These are phyloP conservation scores for Phaeosphaeriaceae sp. DNA, from an alignment of 2,329 filamentous ascomycete species.

Conservation along the genomic window DNA sequence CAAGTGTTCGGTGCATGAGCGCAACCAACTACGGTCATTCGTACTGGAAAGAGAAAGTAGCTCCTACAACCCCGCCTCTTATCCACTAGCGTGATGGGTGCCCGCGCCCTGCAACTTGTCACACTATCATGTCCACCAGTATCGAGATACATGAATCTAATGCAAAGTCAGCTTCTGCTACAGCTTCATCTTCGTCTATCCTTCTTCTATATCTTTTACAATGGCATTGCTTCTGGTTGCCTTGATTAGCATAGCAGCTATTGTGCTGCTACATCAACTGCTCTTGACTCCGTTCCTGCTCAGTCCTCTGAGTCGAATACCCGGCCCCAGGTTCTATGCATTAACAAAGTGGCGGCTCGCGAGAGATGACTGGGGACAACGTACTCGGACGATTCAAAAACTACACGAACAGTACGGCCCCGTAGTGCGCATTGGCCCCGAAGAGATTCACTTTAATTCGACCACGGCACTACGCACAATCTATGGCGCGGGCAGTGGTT, in stretches of 20 bases:
- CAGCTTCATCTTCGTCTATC: not conserved
- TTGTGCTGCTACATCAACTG: slow-evolving; percentile 5
- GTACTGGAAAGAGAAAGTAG: slow-evolving; percentile 8
- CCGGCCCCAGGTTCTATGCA: slow-evolving; percentile 52
- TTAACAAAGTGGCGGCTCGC: slow-evolving; percentile 57
- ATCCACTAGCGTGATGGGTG: slow-evolving; percentile 3
- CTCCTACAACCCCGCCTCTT: slow-evolving; percentile 10
- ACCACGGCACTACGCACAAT: slow-evolving; percentile 60
- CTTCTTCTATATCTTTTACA: not conserved
- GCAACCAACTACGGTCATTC: not conserved
- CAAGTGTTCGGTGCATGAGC: not conserved
- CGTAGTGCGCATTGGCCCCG: slow-evolving; percentile 20
- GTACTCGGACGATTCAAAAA: slow-evolving; percentile 52
- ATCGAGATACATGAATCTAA: not conserved
- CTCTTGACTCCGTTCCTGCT: slow-evolving; percentile 5
- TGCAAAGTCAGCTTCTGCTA: not conserved
- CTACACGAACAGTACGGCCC: slow-evolving; percentile 50
- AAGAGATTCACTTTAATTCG: slow-evolving; percentile 38
- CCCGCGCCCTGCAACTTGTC: not conserved
- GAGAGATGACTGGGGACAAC: slow-evolving; percentile 55
- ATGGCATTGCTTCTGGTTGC: not conserved
- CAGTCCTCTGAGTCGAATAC: slow-evolving; percentile 27
- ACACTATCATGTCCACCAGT: not conserved
- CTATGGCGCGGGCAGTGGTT: slow-evolving; percentile 63
- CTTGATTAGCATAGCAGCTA: not conserved